A percentile compares a stretch with the other conserved stretches of the same genome.
phyloP scores from a whole-genome alignment of 2,329 filamentous ascomycete species.

The Cercospora citrullina region DNA sequence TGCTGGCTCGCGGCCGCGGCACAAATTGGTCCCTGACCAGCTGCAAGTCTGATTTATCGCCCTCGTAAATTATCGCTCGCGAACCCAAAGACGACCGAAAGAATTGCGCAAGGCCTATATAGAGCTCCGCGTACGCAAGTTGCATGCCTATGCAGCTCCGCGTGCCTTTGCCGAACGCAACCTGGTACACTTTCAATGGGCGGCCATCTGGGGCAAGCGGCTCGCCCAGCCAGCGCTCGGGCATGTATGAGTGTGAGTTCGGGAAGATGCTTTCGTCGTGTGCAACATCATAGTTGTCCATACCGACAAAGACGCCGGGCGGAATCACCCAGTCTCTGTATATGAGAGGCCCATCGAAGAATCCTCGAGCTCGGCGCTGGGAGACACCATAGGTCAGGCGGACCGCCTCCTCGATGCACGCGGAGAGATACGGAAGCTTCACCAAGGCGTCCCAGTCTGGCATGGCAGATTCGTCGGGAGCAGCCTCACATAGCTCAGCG shows the following conservation, averaged over 20 bases:
- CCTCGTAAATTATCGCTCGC: constrained; percentile 5
- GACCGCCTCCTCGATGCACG: constrained; percentile 20
- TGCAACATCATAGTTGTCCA: constrained; percentile 22
- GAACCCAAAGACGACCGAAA: constrained; percentile 13
- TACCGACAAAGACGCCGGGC: constrained; percentile 17
- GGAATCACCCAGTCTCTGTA: constrained; percentile 24
- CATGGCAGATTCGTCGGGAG: constrained; percentile 15
- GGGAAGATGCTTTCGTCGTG: constrained; percentile 24
- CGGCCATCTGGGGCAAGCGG: constrained; percentile 16
- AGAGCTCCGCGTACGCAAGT: constrained; percentile 19
- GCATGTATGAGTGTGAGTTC: constrained; percentile 16
- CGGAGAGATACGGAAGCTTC: constrained; percentile 23
- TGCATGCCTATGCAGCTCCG: constrained; percentile 22
- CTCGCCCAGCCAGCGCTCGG: constrained; percentile 22
- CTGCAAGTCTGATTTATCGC: constrained; percentile 12
- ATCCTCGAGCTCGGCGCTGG: constrained; percentile 19
- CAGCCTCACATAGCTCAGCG: constrained; percentile 39
- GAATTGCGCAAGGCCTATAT: constrained; percentile 15
- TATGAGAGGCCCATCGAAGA: constrained; percentile 15
- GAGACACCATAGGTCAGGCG: constrained; percentile 29
- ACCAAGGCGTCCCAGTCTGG: constrained; percentile 18
- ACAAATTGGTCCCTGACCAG: constrained; percentile 11
- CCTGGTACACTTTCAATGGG: constrained; percentile 17
- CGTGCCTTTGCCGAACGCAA: constrained; percentile 18
- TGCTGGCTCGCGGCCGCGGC: background rate